These are phyloP conservation scores for Solanum sitiens DNA, from an alignment of 257 asterid species.

Conservation along the genomic window DNA sequence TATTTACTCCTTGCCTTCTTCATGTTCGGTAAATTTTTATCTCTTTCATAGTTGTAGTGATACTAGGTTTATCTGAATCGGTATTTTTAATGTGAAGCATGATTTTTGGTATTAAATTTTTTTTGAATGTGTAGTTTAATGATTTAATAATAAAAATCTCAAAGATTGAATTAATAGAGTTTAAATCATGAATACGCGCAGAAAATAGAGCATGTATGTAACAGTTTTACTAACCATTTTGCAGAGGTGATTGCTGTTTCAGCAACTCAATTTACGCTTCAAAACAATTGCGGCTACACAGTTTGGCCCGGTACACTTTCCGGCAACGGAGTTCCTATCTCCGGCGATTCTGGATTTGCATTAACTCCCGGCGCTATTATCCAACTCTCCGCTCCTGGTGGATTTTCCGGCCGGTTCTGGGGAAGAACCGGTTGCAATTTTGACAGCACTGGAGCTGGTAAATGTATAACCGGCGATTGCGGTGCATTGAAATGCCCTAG, in stretches of 20 bases:
- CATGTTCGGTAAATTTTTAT: not conserved
- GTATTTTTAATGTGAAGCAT: not conserved
- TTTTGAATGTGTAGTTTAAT: not conserved
- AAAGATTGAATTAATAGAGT: not conserved
- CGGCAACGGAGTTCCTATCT: slow-evolving; percentile 56
- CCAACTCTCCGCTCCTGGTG: slow-evolving; percentile 57
- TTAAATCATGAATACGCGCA: not conserved
- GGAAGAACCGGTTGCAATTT: slow-evolving; percentile 74
- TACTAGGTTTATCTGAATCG: not conserved
- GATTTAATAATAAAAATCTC: not conserved
- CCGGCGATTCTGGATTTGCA: slow-evolving; percentile 64
- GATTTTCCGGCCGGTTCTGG: slow-evolving; percentile 97
- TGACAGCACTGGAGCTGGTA: slow-evolving; percentile 44
- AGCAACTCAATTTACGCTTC: slow-evolving; percentile 54
- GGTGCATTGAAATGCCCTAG: slow-evolving; percentile 41
- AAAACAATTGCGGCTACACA: slow-evolving; percentile 59
- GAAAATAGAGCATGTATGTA: not conserved
- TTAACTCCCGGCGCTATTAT: slow-evolving; percentile 53
- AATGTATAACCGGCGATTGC: slow-evolving; percentile 71
- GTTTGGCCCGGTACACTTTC: slow-evolving; percentile 91
- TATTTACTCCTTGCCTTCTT: not conserved
- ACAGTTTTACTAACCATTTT: not conserved
- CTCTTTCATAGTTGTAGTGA: not conserved
- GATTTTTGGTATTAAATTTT: not conserved
- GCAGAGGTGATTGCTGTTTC: slow-evolving; percentile 28